phyloP scores from a whole-genome alignment of 2,329 filamentous ascomycete species.

The Penicillium sp. region DNA sequence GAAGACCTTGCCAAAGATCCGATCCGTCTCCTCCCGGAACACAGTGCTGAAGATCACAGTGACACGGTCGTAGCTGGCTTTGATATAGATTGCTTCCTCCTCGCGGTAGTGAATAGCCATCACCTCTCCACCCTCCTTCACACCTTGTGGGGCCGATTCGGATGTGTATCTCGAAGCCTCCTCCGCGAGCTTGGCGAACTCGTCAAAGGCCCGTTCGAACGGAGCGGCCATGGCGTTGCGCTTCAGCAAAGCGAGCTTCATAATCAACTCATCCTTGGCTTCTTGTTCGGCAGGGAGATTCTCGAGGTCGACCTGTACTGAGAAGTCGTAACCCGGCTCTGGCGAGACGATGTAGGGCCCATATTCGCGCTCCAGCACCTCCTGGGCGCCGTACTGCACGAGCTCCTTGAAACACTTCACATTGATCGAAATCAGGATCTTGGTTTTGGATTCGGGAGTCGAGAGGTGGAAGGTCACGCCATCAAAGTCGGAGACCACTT shows the following conservation, averaged over 20 bases:
- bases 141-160: slow-evolving; percentile 88
- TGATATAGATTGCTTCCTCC: slow-evolving; percentile 98
- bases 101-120: slow-evolving; percentile 98
- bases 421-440: slow-evolving; percentile 91
- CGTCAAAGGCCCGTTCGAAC: slow-evolving; percentile 94
- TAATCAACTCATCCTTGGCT: slow-evolving; percentile 80
- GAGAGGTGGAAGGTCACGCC: slow-evolving; percentile 98
- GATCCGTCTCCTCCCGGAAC: slow-evolving; percentile 96
- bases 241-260: slow-evolving; percentile 87
- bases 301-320: slow-evolving; percentile 84
- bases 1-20: slow-evolving; percentile 97
- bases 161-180: slow-evolving; percentile 90
- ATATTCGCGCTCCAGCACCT: slow-evolving; percentile 92
- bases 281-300: slow-evolving; percentile 82
- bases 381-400: slow-evolving; percentile 86
- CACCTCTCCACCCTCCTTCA: slow-evolving; percentile 85
- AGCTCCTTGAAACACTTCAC: slow-evolving; percentile 95
- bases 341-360: slow-evolving; percentile 84
- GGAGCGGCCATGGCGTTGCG: slow-evolving; percentile 98
- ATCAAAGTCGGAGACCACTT: slow-evolving; percentile 98
- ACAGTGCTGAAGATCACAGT: slow-evolving; percentile 99
- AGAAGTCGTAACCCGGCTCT: slow-evolving; percentile 95
- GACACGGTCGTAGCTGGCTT: slow-evolving; percentile 94
- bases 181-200: slow-evolving; percentile 82
- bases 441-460: slow-evolving; percentile 88